Evolutionary conservation across 371 early-diverging fungal species (phyloP).

Genomic region (Catenaria anguillulae): DNA sequence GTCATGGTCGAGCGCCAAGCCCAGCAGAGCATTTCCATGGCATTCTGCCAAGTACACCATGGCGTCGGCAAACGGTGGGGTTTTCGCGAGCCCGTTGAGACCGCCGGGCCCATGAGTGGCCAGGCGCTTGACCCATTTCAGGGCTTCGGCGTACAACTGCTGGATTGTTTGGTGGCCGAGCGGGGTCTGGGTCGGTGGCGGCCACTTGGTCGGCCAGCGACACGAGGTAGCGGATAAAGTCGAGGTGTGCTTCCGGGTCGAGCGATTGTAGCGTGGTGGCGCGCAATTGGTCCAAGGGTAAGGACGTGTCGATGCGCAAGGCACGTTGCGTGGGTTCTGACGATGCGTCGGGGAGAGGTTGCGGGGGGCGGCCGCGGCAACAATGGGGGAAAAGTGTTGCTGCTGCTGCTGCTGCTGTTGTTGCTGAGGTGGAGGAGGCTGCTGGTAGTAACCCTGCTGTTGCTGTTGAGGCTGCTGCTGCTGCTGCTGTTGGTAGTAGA

Average conservation of each 20-base stretch:
- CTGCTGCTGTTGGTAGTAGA: constrained; percentile 19
- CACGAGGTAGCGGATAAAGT: constrained; percentile 3
- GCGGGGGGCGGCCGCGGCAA: not conserved
- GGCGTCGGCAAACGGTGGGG: constrained; percentile 62
- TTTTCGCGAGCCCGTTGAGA: constrained; percentile 41
- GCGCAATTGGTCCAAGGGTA: constrained; percentile 1
- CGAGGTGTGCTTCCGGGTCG: not conserved
- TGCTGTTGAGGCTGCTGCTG: constrained; percentile 10
- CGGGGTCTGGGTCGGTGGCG: constrained; percentile 34
- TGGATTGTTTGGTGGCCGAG: constrained; percentile 49
- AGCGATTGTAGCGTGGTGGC: not conserved
- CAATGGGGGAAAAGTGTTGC: not conserved
- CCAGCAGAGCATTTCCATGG: constrained; percentile 57
- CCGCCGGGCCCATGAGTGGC: constrained; percentile 30
- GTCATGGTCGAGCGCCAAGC: constrained; percentile 63
- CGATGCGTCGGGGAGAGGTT: not conserved
- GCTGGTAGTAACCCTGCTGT: constrained; percentile 15
- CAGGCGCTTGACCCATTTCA: constrained; percentile 60
- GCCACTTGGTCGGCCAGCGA: constrained; percentile 3
- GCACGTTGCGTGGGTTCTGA: too few species aligned
- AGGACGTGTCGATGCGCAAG: not conserved
- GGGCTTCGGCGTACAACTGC: constrained; percentile 47
- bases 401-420: not conserved
- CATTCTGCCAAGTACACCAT: constrained; percentile 81
- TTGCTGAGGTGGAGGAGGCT: too few species aligned